Base-by-base conservation (phyloP, 83 land plant genomes). In the Thuja plicata region DNA sequence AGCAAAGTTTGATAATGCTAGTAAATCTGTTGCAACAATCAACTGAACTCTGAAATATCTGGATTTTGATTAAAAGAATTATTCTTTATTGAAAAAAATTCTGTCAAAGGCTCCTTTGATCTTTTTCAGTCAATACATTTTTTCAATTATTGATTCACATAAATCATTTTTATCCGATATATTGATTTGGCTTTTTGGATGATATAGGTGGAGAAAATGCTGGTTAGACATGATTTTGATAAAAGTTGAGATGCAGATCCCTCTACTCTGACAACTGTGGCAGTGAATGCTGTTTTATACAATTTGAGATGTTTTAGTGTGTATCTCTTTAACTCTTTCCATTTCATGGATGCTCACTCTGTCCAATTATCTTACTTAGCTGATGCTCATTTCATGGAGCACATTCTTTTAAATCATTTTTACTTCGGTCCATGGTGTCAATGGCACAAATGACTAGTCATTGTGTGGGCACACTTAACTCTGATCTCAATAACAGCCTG, bases 21-120 rank as follows among this genome's bases (percentile, higher is more conserved):
- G 78, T 37, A 38, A 78, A 13, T 37, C 21, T 35, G 38, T 78
- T 78, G 82, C 82, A 79, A 79, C 45, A 79, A 79, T 79, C 82
- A 79, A 79, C 46, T 79, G 81, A 78, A 37, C 38, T 78, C 81
- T 15, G 45, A 79, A 15, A 5, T 40, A 40, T 37, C 82, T 38
- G 43, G 43, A 16, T 79, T 40, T 79, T 79, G 38, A 3, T 12
- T 40, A 1, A 79, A 79, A 38, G 81, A 38, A 78, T 38, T 78
- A 17, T 37, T 35, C 37, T 15, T 15, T 78, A 37, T 32, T 74
- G 15, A 50, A 50, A 15, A 12, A 0, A 15, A 3, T 15, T 54
- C 57, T 54, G 57, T 54, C 40, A 76, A 70, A n/a, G 32, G 32
- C 74, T n/a, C 11, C 21, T 79, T 79, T 38, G 6, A 37, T 43